phyloP scores from a whole-genome alignment of 495 filamentous ascomycete species.

The Pyrenopolyporus hunteri region DNA sequence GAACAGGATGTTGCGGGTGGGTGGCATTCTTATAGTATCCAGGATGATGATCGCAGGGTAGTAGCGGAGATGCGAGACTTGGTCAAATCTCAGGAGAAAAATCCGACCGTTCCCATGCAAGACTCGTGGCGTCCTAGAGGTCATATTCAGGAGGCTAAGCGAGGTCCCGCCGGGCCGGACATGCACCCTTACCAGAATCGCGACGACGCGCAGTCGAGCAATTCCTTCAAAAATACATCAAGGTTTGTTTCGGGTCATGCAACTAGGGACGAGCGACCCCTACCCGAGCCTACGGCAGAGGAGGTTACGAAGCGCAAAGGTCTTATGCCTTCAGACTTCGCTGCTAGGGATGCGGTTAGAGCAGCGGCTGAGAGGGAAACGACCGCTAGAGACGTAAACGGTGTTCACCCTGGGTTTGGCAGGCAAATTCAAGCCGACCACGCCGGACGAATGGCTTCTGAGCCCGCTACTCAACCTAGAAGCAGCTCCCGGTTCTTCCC shows the following conservation, averaged over 20 bases:
- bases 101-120: slow-evolving; percentile 56
- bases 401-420: slow-evolving; percentile 45
- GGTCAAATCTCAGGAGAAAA: slow-evolving; percentile 18
- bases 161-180: neutral
- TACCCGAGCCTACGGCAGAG: neutral
- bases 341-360: slow-evolving; percentile 2
- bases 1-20: slow-evolving; percentile 7
- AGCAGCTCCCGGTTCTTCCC: slow-evolving; percentile 78
- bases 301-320: slow-evolving; percentile 15
- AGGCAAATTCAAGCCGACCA: slow-evolving; percentile 46
- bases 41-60: slow-evolving; percentile 27
- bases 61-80: slow-evolving; percentile 21
- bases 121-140: slow-evolving; percentile 68
- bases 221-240: neutral
- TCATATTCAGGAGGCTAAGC: slow-evolving; percentile 52
- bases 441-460: slow-evolving; percentile 45
- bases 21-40: slow-evolving; percentile 32
- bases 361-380: too few relatives aligned
- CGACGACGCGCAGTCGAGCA: neutral
- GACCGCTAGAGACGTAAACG: slow-evolving; percentile 14
- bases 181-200: slow-evolving; percentile 33
- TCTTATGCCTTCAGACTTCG: slow-evolving; percentile 21
- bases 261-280: neutral
- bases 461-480: slow-evolving; percentile 31
- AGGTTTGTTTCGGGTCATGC: neutral